Base-by-base conservation (phyloP, 2,329 filamentous ascomycete genomes). In the Aureobasidium sp. region DNA sequence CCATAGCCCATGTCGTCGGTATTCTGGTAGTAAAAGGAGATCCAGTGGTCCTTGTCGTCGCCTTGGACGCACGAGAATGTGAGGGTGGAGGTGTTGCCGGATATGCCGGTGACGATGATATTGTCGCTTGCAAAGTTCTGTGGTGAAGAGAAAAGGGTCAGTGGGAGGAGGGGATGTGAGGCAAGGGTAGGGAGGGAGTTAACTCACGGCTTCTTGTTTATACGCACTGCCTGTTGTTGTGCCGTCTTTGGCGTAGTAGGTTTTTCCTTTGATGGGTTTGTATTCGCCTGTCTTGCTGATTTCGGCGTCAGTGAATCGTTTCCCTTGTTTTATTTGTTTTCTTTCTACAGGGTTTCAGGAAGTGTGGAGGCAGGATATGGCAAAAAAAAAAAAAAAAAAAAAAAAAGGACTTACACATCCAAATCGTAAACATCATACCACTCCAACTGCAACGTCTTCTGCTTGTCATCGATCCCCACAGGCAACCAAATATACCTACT, bases 1-100 rank as follows among this genome's bases (percentile, higher is more conserved):
- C 83, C 83, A 61, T 82, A 85, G 2, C 82, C 83, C 80, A 84
- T 84, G 63, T 85, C 83, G 55, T 85, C 83, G 2, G 76, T 84
- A 69, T 85, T 83, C 64, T 84, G 80, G 65, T 83, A 83, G 69
- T 83, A 80, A 69, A 84, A 84, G 0, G 80, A 82, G 1, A 84
- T 77, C 81, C 81, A 84, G 68, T 84, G 82, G 1, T 78, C 77
- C 62, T 78, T 77, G 2, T 80, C 81, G 0, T 73, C 71, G 9
- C 81, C 81, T 66, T 80, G 71, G 44, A 84, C 75, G 5, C 73
- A 72, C 5, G 74, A 70, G 67, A 84, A 83, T 0, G 78, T 81
- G 12, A 82, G 77, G 0, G 78, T 83, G 69, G 79, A 82, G 63
- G 80, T 78, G 62, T 83, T 84, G 14, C 80, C 81, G 62, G 79